Conservation (phyloP, 108 stramenopile species). For the Cylindrotheca fusiformis region DNA sequence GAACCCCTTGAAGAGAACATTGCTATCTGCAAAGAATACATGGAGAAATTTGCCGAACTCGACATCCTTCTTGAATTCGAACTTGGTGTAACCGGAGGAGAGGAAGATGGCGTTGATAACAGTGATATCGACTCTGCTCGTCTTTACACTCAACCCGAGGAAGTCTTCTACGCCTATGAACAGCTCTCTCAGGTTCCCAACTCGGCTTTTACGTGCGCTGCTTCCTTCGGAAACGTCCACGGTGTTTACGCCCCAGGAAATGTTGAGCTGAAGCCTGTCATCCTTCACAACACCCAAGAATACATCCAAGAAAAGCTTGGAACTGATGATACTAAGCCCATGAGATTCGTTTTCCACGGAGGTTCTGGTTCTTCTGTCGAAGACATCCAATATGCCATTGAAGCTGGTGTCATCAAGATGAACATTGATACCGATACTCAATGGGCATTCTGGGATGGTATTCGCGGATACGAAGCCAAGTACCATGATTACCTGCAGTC, state of each 20-base stretch:
- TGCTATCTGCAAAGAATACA: slow-evolving; percentile 92
- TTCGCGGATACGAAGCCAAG: slow-evolving; percentile 85
- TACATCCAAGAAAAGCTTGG: slow-evolving; percentile 94
- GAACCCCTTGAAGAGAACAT: slow-evolving; percentile 97
- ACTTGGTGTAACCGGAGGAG: slow-evolving; percentile 96
- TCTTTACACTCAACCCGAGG: slow-evolving; percentile 96
- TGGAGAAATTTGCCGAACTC: slow-evolving; percentile 84
- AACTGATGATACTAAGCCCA: slow-evolving; percentile 83
- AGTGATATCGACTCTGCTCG: slow-evolving; percentile 84
- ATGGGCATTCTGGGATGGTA: slow-evolving; percentile 95
- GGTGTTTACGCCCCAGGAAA: slow-evolving; percentile 97
- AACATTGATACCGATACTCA: slow-evolving; percentile 99
- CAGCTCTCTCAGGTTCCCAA: slow-evolving; percentile 79
- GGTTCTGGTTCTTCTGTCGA: slow-evolving; percentile 92
- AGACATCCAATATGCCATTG: slow-evolving; percentile 89
- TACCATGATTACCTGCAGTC: slow-evolving; percentile 93
- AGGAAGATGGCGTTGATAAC: slow-evolving; percentile 98
- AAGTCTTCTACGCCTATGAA: slow-evolving; percentile 89
- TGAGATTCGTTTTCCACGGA: slow-evolving; percentile 97
- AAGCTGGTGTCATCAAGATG: slow-evolving; percentile 96
- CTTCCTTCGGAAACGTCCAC: slow-evolving; percentile 95
- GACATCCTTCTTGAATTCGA: slow-evolving; percentile 95
- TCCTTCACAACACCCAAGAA: slow-evolving; percentile 87
- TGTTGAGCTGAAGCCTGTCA: slow-evolving; percentile 91
- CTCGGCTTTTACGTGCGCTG: slow-evolving; percentile 87